Evolutionary conservation across 2,329 filamentous ascomycete species (phyloP), one percentile per base, ranked within the genome.

Genomic region (Parastagonospora avenae): DNA sequence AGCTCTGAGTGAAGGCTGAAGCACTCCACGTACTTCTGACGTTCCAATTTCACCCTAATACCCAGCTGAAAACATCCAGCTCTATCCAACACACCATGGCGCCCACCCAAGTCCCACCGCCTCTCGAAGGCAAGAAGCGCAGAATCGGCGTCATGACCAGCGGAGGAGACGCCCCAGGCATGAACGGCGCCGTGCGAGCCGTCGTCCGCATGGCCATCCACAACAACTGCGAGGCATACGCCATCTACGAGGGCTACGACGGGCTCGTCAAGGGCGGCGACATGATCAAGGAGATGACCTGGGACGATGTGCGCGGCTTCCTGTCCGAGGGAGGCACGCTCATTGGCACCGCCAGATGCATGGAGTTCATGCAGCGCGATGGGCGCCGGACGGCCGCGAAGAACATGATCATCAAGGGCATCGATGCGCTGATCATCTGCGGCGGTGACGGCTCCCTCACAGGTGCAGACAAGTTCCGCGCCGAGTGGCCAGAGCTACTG

Each of bases 351-450:
- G 94, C 94, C 49, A 85, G 94, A 57, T 96, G 92, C 79, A 91
- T 89, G 85, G 87, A 85, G 49, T 99, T 99, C 78, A 93, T 90
- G 77, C 89, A 97, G 75, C 88, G 94, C 40, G 79, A 87, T 28
- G 94, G 94, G 14, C 88, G 94, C 59, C 77, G 96, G 53, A 83
- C 80, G 46, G 94, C 91, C 1, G 94, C 94, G 52, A 96, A 93
- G 81, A 97, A 99, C 79, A 88, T 99, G 86, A 85, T 99, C 36
- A 76, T 91, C 54, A 86, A 91, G 62, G 94, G 94, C 70, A 97
- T 99, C 62, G 92, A 99, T 72, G 94, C 94, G 46, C 82, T 99
- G 64, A 89, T 99, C 66, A 95, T 99, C 71, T 97, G 93, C 74
- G 94, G 94, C 73, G 94, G 94, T 78, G 94, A 99, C 73, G 94